Percentiles rank a stretch among this genome's conserved stretches.
phyloP scores from a whole-genome alignment of 164 flowering plant genomes.

The Saururus chinensis region DNA sequence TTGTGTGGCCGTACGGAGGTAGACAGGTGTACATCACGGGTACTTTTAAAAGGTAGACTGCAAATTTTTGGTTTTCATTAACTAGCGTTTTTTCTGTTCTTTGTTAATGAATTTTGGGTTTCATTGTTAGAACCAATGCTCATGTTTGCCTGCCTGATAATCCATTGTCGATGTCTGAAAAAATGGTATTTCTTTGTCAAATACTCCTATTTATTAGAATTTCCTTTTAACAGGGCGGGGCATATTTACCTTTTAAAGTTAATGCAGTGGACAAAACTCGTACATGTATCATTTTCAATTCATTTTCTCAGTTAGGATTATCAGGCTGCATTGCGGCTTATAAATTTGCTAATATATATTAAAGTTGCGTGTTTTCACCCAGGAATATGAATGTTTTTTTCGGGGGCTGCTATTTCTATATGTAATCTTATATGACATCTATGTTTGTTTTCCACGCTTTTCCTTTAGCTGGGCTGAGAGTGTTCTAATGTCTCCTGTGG shows the following conservation, averaged over 20 bases:
- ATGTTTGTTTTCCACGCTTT: background rate
- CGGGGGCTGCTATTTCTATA: background rate
- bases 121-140: background rate
- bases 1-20: constrained; percentile 60
- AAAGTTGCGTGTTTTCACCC: background rate
- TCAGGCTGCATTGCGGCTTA: too few species aligned
- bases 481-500: constrained; percentile 72
- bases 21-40: constrained; percentile 38
- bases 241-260: background rate
- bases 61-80: background rate
- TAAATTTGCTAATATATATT: too few species aligned
- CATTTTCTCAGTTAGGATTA: too few species aligned
- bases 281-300: too few species aligned
- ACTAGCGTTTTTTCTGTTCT: background rate
- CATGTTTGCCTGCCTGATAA: background rate
- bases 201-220: too few species aligned
- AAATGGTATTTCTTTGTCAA: background rate
- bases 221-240: background rate
- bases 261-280: too few species aligned
- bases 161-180: background rate
- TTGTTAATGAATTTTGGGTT: too few species aligned
- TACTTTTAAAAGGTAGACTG: constrained; percentile 38
- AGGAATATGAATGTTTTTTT: background rate
- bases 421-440: background rate
- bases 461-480: constrained; percentile 64